phyloP scores from a whole-genome alignment of 2,329 filamentous ascomycete species.

The Colletotrichum cordylinicola region DNA sequence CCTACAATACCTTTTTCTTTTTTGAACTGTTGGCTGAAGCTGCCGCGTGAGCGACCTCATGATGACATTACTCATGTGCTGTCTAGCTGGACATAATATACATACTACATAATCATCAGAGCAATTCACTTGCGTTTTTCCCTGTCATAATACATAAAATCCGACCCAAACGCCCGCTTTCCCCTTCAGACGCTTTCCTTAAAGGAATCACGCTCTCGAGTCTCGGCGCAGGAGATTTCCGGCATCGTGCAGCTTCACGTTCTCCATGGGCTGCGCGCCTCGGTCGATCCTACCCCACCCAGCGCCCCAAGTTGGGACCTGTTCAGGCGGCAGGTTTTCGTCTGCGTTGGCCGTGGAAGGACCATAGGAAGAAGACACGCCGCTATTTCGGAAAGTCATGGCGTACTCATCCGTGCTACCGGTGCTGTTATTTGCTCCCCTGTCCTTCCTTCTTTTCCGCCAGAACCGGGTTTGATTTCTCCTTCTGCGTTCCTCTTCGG shows the following conservation, averaged over 20 bases:
- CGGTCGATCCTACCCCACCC: slow-evolving; percentile 36
- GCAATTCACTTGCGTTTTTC: not conserved
- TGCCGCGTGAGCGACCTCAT: not conserved
- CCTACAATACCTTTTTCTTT: too few species aligned
- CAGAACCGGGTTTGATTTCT: slow-evolving; percentile 17
- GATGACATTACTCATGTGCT: not conserved
- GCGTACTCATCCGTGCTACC: slow-evolving; percentile 2
- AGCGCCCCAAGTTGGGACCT: slow-evolving; percentile 17
- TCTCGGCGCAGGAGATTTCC: slow-evolving; percentile 33
- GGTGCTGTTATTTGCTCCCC: slow-evolving; percentile 25
- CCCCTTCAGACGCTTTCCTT: not conserved
- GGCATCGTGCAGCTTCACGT: slow-evolving; percentile 38
- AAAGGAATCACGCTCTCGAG: not conserved
- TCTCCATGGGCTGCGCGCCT: slow-evolving; percentile 27
- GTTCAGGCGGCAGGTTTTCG: not conserved
- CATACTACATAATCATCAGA: not conserved
- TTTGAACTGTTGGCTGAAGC: not conserved
- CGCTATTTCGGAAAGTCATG: slow-evolving; percentile 23
- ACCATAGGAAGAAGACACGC: slow-evolving; percentile 27
- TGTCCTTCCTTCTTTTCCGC: slow-evolving; percentile 24
- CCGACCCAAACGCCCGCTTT: not conserved
- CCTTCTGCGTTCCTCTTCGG: slow-evolving; percentile 20
- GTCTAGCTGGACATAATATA: not conserved
- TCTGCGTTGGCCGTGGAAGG: slow-evolving; percentile 16
- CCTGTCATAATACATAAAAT: not conserved